Percentiles rank a stretch among this genome's conserved stretches.
Evolutionary conservation across 78 protist genomes (phyloP).

Genomic region (Dictyostelium purpureum): DNA sequence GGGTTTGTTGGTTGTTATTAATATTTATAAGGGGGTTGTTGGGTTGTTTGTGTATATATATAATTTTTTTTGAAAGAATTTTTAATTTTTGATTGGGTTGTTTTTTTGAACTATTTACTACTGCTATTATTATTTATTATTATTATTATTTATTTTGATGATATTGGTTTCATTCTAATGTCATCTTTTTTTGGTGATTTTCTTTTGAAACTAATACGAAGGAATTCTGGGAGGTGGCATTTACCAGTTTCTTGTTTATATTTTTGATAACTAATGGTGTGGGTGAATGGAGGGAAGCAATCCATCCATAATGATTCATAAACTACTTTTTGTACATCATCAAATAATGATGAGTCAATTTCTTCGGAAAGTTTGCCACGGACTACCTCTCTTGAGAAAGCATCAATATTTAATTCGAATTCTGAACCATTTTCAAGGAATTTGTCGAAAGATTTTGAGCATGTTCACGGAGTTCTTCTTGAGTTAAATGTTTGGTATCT

Average conservation of each 20-base stretch:
- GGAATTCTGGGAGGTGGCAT: slow-evolving; percentile 72
- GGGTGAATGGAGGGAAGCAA: slow-evolving; percentile 77
- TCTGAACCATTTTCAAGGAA: slow-evolving; percentile 71
- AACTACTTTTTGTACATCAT: slow-evolving; percentile 68
- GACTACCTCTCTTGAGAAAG: slow-evolving; percentile 31
- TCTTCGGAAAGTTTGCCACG: slow-evolving; percentile 18
- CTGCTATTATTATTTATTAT: background rate
- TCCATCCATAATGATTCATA: slow-evolving; percentile 74
- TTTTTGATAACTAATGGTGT: slow-evolving; percentile 55
- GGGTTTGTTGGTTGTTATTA: too few relatives aligned
- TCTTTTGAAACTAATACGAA: slow-evolving; percentile 52
- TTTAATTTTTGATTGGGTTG: too few relatives aligned
- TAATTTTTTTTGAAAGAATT: too few relatives aligned
- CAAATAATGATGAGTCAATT: slow-evolving; percentile 38
- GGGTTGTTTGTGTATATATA: too few relatives aligned
- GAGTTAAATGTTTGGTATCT: slow-evolving; percentile 17
- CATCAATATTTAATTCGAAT: slow-evolving; percentile 57
- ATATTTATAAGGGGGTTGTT: too few relatives aligned
- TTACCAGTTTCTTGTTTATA: slow-evolving; percentile 79
- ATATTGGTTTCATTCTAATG: slow-evolving; percentile 15
- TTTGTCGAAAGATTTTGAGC: slow-evolving; percentile 62
- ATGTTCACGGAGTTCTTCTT: slow-evolving; percentile 9
- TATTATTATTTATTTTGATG: background rate
- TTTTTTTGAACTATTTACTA: too few relatives aligned
- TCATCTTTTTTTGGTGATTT: slow-evolving; percentile 47